Percentiles rank a stretch among this genome's conserved stretches.
Evolutionary conservation across 805 yeast species (phyloP).

Genomic region (Metschnikowia lachancei): DNA sequence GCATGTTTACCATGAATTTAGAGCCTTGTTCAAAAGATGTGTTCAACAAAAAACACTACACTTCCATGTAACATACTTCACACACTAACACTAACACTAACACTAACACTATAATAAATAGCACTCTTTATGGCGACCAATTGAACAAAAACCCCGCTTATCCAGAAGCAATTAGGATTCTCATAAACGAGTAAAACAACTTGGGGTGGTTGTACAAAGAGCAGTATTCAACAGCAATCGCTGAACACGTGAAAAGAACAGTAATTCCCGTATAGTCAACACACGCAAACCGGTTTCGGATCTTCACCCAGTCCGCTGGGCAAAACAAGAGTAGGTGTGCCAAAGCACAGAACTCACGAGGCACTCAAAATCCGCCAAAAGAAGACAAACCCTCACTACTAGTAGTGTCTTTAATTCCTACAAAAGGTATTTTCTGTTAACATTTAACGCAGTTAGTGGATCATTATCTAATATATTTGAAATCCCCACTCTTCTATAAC

Average conservation of each 20-base stretch:
- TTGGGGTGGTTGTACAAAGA: constrained; percentile 65
- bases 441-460: no score
- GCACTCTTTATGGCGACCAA: constrained; percentile 93
- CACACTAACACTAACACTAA: no score
- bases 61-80: no score
- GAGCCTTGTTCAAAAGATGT: no score
- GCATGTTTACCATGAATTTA: no score
- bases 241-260: constrained; percentile 81
- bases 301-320: constrained; percentile 52
- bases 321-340: constrained; percentile 88
- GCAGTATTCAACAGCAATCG: constrained; percentile 80
- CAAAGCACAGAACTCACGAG: constrained; percentile 75
- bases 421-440: no score
- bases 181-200: constrained; percentile 46
- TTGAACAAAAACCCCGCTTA: constrained; percentile 70
- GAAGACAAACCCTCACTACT: no score
- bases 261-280: constrained; percentile 95
- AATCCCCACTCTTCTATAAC: no score
- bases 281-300: constrained; percentile 81
- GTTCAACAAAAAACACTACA: no score
- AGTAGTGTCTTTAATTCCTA: no score
- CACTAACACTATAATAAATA: no score
- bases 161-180: constrained; percentile 66
- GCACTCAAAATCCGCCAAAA: constrained; percentile 74
- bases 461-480: no score